phyloP scores from a whole-genome alignment of 1,139 yeast genomes.

The Pichia norvegensis region DNA sequence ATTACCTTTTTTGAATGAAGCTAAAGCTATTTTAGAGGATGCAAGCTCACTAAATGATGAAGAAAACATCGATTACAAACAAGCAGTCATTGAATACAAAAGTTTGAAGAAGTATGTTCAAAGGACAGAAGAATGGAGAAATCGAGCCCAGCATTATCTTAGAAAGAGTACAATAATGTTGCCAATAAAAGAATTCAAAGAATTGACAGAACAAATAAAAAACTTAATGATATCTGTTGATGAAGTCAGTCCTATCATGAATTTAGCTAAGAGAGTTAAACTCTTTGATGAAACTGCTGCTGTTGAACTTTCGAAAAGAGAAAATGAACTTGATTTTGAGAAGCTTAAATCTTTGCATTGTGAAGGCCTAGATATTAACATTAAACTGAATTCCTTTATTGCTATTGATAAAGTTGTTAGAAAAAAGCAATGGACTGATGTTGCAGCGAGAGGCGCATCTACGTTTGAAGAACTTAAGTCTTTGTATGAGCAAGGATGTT shows the following conservation, averaged over 20 bases:
- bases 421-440: conserved; percentile 42
- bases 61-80: background rate
- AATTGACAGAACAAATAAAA: conserved; percentile 42
- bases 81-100: conserved; percentile 25
- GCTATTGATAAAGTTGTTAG: conserved; percentile 43
- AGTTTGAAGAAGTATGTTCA: conserved; percentile 37
- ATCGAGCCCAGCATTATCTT: conserved; percentile 45
- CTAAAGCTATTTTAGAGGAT: conserved; percentile 40
- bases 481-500: conserved; percentile 33
- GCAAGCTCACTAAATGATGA: conserved; percentile 8
- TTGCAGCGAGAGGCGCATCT: background rate
- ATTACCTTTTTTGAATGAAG: conserved; percentile 43
- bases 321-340: conserved; percentile 32
- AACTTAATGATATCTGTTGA: conserved; percentile 43
- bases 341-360: conserved; percentile 31
- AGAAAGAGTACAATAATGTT: conserved; percentile 31
- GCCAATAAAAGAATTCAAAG: conserved; percentile 25
- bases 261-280: conserved; percentile 46
- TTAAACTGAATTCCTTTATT: conserved; percentile 44
- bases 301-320: conserved; percentile 7
- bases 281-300: conserved; percentile 44
- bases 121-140: conserved; percentile 45
- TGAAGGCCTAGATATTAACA: conserved; percentile 53
- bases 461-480: conserved; percentile 3
- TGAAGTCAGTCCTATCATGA: conserved; percentile 54